These are phyloP conservation scores for Amylocystis lapponica DNA, from an alignment of 768 basidiomycete species.

Conservation along the genomic window DNA sequence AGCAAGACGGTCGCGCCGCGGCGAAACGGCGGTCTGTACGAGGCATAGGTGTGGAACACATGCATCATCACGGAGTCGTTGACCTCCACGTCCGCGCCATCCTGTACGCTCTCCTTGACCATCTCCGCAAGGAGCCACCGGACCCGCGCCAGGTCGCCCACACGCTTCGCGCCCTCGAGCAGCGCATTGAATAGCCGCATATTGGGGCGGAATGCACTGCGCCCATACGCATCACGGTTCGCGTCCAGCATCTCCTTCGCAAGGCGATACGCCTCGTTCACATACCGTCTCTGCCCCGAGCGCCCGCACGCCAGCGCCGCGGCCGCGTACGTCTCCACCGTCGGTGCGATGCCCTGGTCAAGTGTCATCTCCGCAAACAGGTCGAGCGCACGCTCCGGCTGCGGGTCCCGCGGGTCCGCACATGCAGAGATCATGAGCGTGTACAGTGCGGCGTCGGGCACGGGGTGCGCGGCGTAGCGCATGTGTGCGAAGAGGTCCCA, in stretches of 20 bases:
- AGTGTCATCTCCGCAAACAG: conserved; percentile 90
- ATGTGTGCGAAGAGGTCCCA: conserved; percentile 96
- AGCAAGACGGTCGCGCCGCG: conserved; percentile 43
- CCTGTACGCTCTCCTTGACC: conserved; percentile 34
- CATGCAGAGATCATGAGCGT: conserved; percentile 87
- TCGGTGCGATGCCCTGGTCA: conserved; percentile 59
- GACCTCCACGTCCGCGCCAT: conserved; percentile 27
- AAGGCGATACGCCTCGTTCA: conserved; percentile 79
- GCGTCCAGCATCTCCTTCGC: conserved; percentile 84
- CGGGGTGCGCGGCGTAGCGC: conserved; percentile 90
- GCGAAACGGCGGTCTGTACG: conserved; percentile 68
- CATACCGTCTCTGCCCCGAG: conserved; percentile 54
- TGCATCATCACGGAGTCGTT: conserved; percentile 75
- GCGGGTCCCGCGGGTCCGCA: conserved; percentile 45
- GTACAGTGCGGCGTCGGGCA: conserved; percentile 69
- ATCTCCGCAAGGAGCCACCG: conserved; percentile 92
- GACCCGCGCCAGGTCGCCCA: conserved; percentile 76
- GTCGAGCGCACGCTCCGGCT: conserved; percentile 90
- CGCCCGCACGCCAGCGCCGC: conserved; percentile 77
- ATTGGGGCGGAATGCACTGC: conserved; percentile 54
- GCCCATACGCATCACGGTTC: conserved; percentile 58
- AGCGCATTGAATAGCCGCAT: conserved; percentile 71
- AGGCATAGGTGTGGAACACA: conserved; percentile 82
- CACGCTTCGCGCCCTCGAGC: conserved; percentile 84
- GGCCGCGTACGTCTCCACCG: conserved; percentile 69